Conservation (phyloP, 176 grass and related monocot species). For the Triticum turgidum region DNA sequence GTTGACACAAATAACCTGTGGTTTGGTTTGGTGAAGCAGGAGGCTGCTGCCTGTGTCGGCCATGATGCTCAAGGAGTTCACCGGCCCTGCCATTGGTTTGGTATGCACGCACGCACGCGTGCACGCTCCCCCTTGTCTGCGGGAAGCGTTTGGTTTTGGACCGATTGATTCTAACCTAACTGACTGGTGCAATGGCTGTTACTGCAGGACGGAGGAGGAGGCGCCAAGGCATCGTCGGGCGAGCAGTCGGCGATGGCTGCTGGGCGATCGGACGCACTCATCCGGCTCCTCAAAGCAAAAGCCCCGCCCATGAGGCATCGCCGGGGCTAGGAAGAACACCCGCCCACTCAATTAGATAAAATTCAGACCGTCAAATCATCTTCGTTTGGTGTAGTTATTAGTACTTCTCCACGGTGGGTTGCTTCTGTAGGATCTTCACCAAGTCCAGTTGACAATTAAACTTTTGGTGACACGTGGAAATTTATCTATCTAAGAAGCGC, state of each 20-base stretch:
- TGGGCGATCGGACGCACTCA: slow-evolving; percentile 3
- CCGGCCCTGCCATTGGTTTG: slow-evolving; percentile 5
- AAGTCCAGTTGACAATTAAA: no score
- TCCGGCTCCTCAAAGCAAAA: slow-evolving; percentile 14
- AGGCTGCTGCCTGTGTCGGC: slow-evolving; percentile 48
- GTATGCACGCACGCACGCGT: background rate
- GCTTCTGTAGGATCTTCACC: no score
- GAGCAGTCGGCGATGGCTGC: background rate
- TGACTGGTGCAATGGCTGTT: background rate
- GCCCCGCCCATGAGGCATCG: background rate
- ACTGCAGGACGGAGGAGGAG: slow-evolving; percentile 24
- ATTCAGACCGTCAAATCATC: no score
- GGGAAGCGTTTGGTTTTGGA: background rate
- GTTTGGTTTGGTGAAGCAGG: slow-evolving; percentile 26
- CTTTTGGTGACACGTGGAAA: no score
- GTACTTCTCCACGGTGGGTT: no score
- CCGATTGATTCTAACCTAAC: background rate
- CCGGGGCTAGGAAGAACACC: background rate
- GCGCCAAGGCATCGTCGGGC: no score
- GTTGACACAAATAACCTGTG: background rate
- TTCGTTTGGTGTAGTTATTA: no score
- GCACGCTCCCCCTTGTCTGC: no score
- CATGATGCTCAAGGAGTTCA: slow-evolving; percentile 64
- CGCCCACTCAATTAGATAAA: no score
- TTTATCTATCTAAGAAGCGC: no score